Evolutionary conservation across 305 asterid species (phyloP), one percentile per base, ranked within the genome.

Genomic region (Fraxinus platypoda): DNA sequence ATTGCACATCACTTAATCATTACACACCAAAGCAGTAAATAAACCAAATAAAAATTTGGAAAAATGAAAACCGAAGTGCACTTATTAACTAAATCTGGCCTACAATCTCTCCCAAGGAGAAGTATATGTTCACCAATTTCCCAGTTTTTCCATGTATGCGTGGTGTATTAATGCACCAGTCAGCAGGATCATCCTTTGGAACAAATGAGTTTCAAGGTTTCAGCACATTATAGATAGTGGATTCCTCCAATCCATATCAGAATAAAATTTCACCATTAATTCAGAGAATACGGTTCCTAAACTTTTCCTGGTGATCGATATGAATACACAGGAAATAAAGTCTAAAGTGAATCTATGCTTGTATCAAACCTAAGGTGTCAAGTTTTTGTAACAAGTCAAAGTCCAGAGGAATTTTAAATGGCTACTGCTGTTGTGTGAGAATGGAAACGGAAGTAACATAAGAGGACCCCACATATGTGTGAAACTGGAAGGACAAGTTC

Each of bases 271-370:
- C 87, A 77, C 88, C 86, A 85, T 86, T 80, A 88, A 72, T 87
- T 88, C 92, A 52, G 74, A 68, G 98, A 91, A 95, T 94, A 88
- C 85, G 98, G 91, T 93, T 95, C 98, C 82, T 49, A 87, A 86
- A 83, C 89, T 89, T 88, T 84, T 85, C 82, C 79, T 62, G 82
- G 77, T 28, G 88, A 90, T 80, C 88, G 92, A 87, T 84, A 87
- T 76, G 85, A 84, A 83, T 89, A 91, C 85, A 84, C 82, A 54
- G 75, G 80, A 88, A 90, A 86, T 80, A 85, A 88, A 89, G 87
- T 77, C 81, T 54, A 71, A 62, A 87, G 86, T 85, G 95, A 88
- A 92, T 91, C 92, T 82, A 91, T 94, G 93, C 97, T 86, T 85
- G 94, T 90, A 90, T 91, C 88, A 68, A 87, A 84, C 88, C 86